Conservation (phyloP, 1,284 basidiomycete genomes). For the Malassezia obtusa region DNA sequence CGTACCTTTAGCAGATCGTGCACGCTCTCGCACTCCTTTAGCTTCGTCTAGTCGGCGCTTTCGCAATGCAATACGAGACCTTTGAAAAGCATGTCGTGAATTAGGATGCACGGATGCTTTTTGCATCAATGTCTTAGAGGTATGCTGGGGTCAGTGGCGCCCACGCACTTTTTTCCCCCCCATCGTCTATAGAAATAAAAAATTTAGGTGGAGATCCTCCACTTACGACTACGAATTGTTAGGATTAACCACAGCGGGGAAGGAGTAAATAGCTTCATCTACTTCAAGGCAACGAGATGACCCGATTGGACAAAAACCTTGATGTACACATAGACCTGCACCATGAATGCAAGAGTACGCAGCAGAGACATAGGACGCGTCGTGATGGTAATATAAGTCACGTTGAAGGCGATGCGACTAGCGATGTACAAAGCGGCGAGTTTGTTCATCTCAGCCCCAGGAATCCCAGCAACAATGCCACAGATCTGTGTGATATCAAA, state of each 20-base stretch:
- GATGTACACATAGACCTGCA: not conserved
- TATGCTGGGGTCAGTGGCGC: constrained; percentile 21
- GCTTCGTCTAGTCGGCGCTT: constrained; percentile 27
- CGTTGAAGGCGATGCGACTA: not conserved
- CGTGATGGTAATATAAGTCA: not conserved
- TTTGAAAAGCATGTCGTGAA: constrained; percentile 39
- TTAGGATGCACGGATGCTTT: constrained; percentile 39
- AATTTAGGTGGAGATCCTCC: not conserved
- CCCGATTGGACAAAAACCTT: not conserved
- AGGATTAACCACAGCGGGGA: too few species aligned
- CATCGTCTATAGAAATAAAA: constrained; percentile 18
- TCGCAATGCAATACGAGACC: constrained; percentile 30
- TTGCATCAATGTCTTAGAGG: constrained; percentile 41
- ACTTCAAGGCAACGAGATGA: not conserved
- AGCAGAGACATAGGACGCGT: not conserved
- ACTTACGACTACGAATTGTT: too few species aligned
- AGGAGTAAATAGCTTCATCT: too few species aligned
- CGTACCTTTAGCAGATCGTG: constrained; percentile 23
- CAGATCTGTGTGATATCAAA: not conserved
- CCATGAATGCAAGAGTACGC: not conserved
- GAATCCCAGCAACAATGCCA: not conserved
- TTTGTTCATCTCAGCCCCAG: not conserved
- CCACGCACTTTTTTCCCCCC: constrained; percentile 34
- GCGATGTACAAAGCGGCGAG: not conserved
- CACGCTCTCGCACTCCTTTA: constrained; percentile 20